A percentile compares a stretch with the other conserved stretches of the same genome.
phyloP scores from a whole-genome alignment of 106 monocot genomes.

The Vanilla planifolia region DNA sequence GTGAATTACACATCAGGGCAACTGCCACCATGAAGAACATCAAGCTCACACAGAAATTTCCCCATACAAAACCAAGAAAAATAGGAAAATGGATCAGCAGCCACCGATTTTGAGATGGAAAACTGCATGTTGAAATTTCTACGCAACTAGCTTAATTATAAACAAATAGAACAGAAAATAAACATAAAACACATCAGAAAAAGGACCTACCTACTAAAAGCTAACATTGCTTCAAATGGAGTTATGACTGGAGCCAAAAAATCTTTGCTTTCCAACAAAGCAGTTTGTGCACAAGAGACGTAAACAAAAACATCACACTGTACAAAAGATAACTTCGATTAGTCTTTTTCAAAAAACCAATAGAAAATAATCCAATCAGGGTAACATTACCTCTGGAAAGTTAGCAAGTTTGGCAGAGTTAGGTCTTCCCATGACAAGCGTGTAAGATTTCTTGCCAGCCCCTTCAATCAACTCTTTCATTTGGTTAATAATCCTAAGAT shows the following conservation, averaged over 20 bases:
- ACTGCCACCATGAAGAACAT: no score
- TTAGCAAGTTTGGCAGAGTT: constrained; percentile 92
- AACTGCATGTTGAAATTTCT: no score
- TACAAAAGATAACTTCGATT: constrained; percentile 6
- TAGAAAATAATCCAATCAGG: neutral
- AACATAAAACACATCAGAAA: no score
- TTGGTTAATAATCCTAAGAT: constrained; percentile 68
- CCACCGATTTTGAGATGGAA: no score
- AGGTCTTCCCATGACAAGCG: constrained; percentile 89
- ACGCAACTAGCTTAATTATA: no score
- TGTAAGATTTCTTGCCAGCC: constrained; percentile 83
- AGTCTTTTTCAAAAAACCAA: neutral
- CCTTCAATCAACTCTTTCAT: constrained; percentile 88
- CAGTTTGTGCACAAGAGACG: constrained; percentile 95
- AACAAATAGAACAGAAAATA: neutral
- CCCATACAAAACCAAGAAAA: no score
- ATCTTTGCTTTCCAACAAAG: constrained; percentile 95
- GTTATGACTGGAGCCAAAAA: constrained; percentile 93
- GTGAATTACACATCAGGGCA: no score
- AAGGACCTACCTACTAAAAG: constrained; percentile 76
- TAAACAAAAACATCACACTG: constrained; percentile 97
- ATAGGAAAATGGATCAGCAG: no score
- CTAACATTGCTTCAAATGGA: constrained; percentile 83
- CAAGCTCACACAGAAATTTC: no score
- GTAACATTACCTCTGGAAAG: constrained; percentile 75